Percentiles rank a stretch among this genome's conserved stretches.
Evolutionary conservation across 805 yeast species (phyloP).

Genomic region (Ogataea trehalophila): DNA sequence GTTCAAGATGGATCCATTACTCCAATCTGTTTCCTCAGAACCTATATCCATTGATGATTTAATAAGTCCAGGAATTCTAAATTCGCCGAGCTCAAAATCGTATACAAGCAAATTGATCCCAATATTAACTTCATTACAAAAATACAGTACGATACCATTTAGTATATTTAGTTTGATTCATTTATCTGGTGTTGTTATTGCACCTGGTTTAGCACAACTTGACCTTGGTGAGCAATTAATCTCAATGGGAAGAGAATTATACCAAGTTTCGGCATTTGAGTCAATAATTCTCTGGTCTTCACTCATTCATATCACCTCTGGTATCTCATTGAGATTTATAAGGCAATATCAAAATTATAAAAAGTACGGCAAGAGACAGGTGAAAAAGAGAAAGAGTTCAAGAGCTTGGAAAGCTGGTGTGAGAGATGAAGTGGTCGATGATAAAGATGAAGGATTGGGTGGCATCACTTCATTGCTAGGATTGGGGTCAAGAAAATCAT

Average conservation of each 20-base stretch:
- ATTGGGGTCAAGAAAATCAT: slow-evolving; percentile 45
- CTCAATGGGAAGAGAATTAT: slow-evolving; percentile 56
- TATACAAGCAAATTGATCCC: slow-evolving; percentile 11
- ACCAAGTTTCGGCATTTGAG: slow-evolving; percentile 53
- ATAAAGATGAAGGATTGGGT: slow-evolving; percentile 53
- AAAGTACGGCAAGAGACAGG: slow-evolving; percentile 19
- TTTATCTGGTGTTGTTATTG: slow-evolving; percentile 44
- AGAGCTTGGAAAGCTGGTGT: background rate
- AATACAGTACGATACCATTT: slow-evolving; percentile 57
- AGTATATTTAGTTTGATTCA: slow-evolving; percentile 55
- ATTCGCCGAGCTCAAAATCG: slow-evolving; percentile 8
- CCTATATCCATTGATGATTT: slow-evolving; percentile 14
- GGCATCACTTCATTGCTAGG: slow-evolving; percentile 56
- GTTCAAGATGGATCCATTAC: background rate
- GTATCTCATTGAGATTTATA: slow-evolving; percentile 40
- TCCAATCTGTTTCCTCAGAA: slow-evolving; percentile 16
- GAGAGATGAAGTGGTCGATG: slow-evolving; percentile 14
- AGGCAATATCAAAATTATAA: slow-evolving; percentile 28
- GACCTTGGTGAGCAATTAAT: slow-evolving; percentile 48
- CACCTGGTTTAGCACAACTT: slow-evolving; percentile 45
- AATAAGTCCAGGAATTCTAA: slow-evolving; percentile 13
- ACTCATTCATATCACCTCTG: slow-evolving; percentile 47
- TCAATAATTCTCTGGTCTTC: slow-evolving; percentile 42
- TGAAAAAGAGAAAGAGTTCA: slow-evolving; percentile 5
- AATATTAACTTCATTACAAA: slow-evolving; percentile 36